A percentile compares a stretch with the other conserved stretches of the same genome.
Evolutionary conservation across 371 early-diverging fungal genomes (phyloP).

Genomic region (Haplosporangium sp.): DNA sequence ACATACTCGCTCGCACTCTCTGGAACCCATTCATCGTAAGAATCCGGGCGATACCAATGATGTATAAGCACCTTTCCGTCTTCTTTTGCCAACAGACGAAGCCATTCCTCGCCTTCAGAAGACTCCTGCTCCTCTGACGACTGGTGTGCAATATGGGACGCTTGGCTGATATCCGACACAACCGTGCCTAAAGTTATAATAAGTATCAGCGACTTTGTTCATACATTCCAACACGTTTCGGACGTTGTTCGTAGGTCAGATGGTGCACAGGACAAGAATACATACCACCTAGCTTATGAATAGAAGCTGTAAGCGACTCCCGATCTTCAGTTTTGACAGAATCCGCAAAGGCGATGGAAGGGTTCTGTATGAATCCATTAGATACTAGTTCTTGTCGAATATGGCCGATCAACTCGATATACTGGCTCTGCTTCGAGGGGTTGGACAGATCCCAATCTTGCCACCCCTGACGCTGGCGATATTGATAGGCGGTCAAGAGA

Average conservation of each 20-base stretch:
- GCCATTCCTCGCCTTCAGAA: conserved; percentile 74
- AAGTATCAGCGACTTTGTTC: too few species aligned
- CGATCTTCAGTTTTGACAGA: conserved; percentile 57
- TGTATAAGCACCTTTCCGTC: conserved; percentile 78
- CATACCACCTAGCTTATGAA: conserved; percentile 64
- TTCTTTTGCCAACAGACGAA: conserved; percentile 77
- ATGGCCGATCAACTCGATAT: conserved; percentile 60
- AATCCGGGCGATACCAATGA: conserved; percentile 88
- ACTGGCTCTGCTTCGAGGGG: conserved; percentile 55
- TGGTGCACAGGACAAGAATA: not conserved
- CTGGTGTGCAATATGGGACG: conserved; percentile 75
- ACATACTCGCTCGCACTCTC: conserved; percentile 71
- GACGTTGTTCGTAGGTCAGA: too few species aligned
- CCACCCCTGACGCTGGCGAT: conserved; percentile 61
- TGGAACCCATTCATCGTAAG: conserved; percentile 83
- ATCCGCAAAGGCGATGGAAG: conserved; percentile 63
- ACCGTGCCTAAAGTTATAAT: conserved; percentile 52
- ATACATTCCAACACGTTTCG: too few species aligned
- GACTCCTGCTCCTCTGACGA: conserved; percentile 55
- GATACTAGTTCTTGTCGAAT: conserved; percentile 59
- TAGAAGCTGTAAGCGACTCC: conserved; percentile 55
- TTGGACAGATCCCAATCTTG: conserved; percentile 67
- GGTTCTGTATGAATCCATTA: conserved; percentile 54
- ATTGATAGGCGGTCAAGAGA: conserved; percentile 64
- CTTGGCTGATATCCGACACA: conserved; percentile 56